Percentiles rank a stretch among this genome's conserved stretches.
These are phyloP conservation scores for Lithospermum erythrorhizon DNA, from an alignment of 257 asterid genomes.

Conservation along the genomic window DNA sequence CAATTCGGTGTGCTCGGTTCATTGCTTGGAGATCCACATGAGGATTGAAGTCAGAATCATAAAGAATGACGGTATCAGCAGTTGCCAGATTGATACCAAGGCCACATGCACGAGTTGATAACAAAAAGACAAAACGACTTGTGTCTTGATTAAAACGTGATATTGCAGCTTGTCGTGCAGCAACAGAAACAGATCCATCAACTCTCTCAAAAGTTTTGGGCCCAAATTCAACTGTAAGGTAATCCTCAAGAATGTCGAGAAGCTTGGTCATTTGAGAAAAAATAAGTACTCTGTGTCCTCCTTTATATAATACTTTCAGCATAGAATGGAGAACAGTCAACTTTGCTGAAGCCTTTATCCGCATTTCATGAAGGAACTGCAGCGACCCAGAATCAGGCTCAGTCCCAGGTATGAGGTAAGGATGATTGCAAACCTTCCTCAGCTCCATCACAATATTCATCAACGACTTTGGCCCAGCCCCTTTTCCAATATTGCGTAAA, in stretches of 20 bases:
- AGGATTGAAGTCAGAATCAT: slow-evolving; percentile 96
- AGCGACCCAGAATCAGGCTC: slow-evolving; percentile 87
- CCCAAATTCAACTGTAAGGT: slow-evolving; percentile 80
- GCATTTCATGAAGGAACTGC: slow-evolving; percentile 93
- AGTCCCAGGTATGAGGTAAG: slow-evolving; percentile 94
- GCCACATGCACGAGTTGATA: slow-evolving; percentile 97
- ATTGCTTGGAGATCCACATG: slow-evolving; percentile 99
- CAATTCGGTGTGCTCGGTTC: slow-evolving; percentile 97
- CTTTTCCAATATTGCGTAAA: slow-evolving; percentile 87
- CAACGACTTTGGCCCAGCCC: slow-evolving; percentile 89
- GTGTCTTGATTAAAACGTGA: slow-evolving; percentile 91
- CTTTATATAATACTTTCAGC: slow-evolving; percentile 72
- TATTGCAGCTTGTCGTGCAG: slow-evolving; percentile 86
- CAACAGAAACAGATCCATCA: slow-evolving; percentile 91
- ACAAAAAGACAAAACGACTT: slow-evolving; percentile 83
- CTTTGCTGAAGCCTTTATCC: slow-evolving; percentile 97
- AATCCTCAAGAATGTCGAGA: slow-evolving; percentile 94
- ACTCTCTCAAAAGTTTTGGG: slow-evolving; percentile 90
- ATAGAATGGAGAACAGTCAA: slow-evolving; percentile 87
- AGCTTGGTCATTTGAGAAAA: slow-evolving; percentile 97
- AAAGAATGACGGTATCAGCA: slow-evolving; percentile 93
- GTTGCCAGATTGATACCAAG: slow-evolving; percentile 99
- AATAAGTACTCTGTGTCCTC: slow-evolving; percentile 88
- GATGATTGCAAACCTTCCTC: slow-evolving; percentile 96
- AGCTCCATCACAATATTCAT: slow-evolving; percentile 96